Base-by-base conservation (phyloP, 1,139 yeast genomes). In the Candida glucosophila region DNA sequence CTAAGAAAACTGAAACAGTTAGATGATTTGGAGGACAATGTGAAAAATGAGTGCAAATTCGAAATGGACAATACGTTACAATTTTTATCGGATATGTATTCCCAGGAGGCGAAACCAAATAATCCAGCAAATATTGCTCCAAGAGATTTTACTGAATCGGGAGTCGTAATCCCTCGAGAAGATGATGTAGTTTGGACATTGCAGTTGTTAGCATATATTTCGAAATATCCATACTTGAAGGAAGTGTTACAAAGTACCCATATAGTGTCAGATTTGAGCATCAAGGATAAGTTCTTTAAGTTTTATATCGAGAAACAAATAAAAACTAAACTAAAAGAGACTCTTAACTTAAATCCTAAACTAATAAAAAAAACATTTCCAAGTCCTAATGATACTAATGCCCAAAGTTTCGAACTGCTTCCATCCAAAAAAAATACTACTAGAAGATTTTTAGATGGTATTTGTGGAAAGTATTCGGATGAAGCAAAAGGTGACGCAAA, bases 141-240 rank as follows among this genome's bases (percentile, higher is more conserved):
- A 5, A 62, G 95, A 33, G 64, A 61, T 26, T 82, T 83, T 44
- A 66, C 77, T 17, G 72, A 77, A 30, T 58, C 68, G 2, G 93
- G 95, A 2, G 76, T 78, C 14, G 69, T 86, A 11, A 70, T 85
- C 7, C 95, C 96, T 2, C 70, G 85, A 33, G 94, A 83, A 36
- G 96, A 88, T 46, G 98, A 90, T 47, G 82, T 90, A 15, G 77
- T 85, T 18, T 86, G 96, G 95, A 80, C 94, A 5, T 62, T 90
- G 29, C 97, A 90, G 52, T 64, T 90, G 17, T 55, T 90, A 29
- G 97, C 97, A 12, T 90, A 86, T 50, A 82, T 88, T 25, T 85
- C 97, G 6, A 90, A 90, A 49, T 88, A 88, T 46, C 80, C 96
- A 1, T 69, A 76, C 32, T 59, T 88, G 47, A 81, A 88, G 43